Conservation (phyloP, 768 basidiomycete genomes). For the Pleurotus salmoneostramineus region DNA sequence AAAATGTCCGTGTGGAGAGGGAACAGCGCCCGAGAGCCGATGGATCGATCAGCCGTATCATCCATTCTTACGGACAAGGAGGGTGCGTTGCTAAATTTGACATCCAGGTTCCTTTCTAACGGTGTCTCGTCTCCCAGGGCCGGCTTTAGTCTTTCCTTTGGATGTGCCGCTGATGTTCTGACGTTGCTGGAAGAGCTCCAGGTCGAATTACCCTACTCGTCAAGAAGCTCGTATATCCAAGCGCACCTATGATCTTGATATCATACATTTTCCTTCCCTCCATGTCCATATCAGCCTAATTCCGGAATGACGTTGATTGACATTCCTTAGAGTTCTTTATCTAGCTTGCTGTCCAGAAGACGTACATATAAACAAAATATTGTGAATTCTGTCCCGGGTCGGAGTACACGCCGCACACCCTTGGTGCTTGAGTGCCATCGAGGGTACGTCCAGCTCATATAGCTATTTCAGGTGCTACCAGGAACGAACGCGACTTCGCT, state of each 20-base stretch:
- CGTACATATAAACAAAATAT: too few relatives aligned
- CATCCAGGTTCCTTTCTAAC: neutral
- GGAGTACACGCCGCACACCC: too few relatives aligned
- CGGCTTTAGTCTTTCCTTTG: constrained; percentile 20
- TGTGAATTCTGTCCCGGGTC: too few relatives aligned
- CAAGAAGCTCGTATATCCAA: neutral
- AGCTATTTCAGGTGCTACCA: too few relatives aligned
- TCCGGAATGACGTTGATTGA: too few relatives aligned
- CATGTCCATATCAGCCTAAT: too few relatives aligned
- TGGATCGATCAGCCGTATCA: constrained; percentile 15
- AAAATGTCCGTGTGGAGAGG: constrained; percentile 24
- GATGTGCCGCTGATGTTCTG: constrained; percentile 18
- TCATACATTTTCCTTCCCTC: too few relatives aligned
- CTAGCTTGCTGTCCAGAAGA: too few relatives aligned
- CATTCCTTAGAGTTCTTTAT: too few relatives aligned
- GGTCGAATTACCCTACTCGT: constrained; percentile 5
- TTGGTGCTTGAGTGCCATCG: too few relatives aligned
- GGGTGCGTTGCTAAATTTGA: constrained; percentile 7
- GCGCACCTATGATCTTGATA: neutral
- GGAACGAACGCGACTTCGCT: too few relatives aligned
- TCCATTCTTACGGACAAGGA: constrained; percentile 23
- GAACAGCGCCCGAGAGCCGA: constrained; percentile 13
- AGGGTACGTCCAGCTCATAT: too few relatives aligned
- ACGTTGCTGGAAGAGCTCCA: constrained; percentile 12
- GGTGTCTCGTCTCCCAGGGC: neutral